Percentiles rank a stretch among this genome's conserved stretches.
Conservation (phyloP, 257 asterid genomes). For the Plantago ovata region DNA sequence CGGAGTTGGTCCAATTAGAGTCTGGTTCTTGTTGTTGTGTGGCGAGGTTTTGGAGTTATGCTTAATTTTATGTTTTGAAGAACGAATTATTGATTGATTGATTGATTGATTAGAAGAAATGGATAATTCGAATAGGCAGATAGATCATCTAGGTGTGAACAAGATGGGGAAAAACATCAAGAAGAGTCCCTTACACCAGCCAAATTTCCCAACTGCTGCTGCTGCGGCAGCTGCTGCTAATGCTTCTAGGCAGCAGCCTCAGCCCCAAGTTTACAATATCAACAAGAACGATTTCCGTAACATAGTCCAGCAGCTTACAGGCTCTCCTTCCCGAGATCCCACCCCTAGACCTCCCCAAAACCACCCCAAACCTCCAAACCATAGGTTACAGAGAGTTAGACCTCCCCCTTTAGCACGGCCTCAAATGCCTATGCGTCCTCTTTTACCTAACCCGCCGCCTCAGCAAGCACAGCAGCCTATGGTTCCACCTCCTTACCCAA, state of each 20-base stretch:
- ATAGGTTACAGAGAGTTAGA: conserved; percentile 71
- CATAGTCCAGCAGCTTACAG: conserved; percentile 82
- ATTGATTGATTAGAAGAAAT: conserved; percentile 23
- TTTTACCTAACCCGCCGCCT: conserved; percentile 32
- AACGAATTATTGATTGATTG: background rate
- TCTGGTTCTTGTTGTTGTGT: conserved; percentile 15
- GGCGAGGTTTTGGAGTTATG: conserved; percentile 1
- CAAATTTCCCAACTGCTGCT: conserved; percentile 47
- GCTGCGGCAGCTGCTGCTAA: conserved; percentile 32
- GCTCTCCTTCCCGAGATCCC: conserved; percentile 71
- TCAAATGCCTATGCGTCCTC: conserved; percentile 52
- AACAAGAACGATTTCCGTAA: conserved; percentile 88
- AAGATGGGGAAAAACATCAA: conserved; percentile 78
- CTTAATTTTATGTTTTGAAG: conserved; percentile 15
- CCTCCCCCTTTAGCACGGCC: conserved; percentile 86
- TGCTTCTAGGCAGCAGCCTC: conserved; percentile 67
- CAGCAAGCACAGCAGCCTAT: conserved; percentile 35
- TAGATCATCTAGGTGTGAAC: conserved; percentile 74
- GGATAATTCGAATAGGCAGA: conserved; percentile 64
- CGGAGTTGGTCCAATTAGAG: background rate
- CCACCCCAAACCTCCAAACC: conserved; percentile 59
- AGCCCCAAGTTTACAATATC: conserved; percentile 86
- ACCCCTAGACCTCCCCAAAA: conserved; percentile 61
- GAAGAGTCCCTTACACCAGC: conserved; percentile 87
- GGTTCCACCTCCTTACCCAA: conserved; percentile 38